A percentile compares a stretch with the other conserved stretches of the same genome.
These are phyloP conservation scores for Botrytis fabae DNA, from an alignment of 2,329 filamentous ascomycete species.

Conservation along the genomic window DNA sequence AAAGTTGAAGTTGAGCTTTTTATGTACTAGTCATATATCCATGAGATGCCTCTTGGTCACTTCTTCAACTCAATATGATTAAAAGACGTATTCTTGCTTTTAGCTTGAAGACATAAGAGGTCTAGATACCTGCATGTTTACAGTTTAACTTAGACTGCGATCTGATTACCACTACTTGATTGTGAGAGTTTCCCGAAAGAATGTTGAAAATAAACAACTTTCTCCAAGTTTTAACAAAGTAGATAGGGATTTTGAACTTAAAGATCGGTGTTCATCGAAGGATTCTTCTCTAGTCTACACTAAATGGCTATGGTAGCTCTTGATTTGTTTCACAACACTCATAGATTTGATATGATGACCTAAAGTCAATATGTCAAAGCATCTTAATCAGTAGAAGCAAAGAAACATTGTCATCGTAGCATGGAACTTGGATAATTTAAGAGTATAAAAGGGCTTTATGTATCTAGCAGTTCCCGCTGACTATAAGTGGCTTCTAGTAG, in stretches of 20 bases:
- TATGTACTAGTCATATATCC: background rate
- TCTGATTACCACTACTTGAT: rapidly evolving
- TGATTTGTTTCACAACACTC: background rate
- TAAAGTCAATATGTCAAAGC: rapidly evolving
- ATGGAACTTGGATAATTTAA: background rate
- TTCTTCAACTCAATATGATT: background rate
- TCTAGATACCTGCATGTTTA: rapidly evolving
- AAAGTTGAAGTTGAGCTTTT: too few relatives aligned
- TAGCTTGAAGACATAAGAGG: background rate
- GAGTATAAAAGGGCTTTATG: rapidly evolving
- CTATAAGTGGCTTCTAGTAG: rapidly evolving
- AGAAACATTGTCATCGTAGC: background rate
- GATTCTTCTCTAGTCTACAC: background rate
- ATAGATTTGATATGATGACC: background rate
- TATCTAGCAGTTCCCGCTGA: background rate
- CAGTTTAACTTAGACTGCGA: background rate
- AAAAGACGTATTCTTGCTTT: rapidly evolving
- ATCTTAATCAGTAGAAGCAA: background rate
- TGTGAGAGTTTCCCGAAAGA: rapidly evolving
- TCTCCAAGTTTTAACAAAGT: rapidly evolving
- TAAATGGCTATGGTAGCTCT: background rate
- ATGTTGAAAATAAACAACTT: background rate
- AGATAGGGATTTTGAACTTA: background rate
- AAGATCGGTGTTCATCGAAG: background rate
- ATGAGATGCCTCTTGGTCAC: rapidly evolving